Conservation (phyloP, 129 eudicot genomes). For the Rutidosis leptorrhynchoides region DNA sequence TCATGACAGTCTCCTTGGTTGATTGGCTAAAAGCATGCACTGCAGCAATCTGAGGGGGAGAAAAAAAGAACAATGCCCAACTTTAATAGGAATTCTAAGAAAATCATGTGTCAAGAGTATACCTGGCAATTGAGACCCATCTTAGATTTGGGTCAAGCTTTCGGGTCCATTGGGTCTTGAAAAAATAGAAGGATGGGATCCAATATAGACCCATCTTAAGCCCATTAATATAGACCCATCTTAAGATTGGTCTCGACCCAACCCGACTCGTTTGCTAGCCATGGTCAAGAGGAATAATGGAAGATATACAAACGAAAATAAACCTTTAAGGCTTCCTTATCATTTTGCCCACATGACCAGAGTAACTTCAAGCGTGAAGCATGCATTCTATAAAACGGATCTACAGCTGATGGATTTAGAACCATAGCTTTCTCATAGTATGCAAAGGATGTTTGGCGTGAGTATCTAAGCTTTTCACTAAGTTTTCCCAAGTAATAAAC, state of each 20-base stretch:
- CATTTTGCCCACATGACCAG: conserved; percentile 58
- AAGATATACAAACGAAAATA: conserved; percentile 4
- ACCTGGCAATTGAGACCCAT: no score
- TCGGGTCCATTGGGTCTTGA: no score
- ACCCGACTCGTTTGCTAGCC: no score
- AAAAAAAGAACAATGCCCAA: not conserved
- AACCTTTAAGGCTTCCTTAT: conserved; percentile 74
- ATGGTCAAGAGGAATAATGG: not conserved
- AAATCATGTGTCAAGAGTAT: not conserved
- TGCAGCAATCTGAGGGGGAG: conserved; percentile 63
- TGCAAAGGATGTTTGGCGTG: conserved; percentile 63
- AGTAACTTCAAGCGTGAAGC: conserved; percentile 99
- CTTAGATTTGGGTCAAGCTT: no score
- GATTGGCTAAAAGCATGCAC: conserved; percentile 54
- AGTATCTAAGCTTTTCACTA: conserved; percentile 80
- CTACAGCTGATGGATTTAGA: conserved; percentile 88
- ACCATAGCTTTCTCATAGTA: conserved; percentile 82
- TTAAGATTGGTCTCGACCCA: no score
- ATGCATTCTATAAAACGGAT: conserved; percentile 96
- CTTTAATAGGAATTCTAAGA: not conserved
- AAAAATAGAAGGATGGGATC: no score
- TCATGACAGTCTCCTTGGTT: conserved; percentile 47
- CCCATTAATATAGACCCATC: no score
- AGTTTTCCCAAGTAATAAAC: conserved; percentile 88
- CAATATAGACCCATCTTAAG: no score